Evolutionary conservation across 371 early-diverging fungal species (phyloP), one percentile per base, ranked within the genome.

Genomic region (Dinochytrium kinnereticum): DNA sequence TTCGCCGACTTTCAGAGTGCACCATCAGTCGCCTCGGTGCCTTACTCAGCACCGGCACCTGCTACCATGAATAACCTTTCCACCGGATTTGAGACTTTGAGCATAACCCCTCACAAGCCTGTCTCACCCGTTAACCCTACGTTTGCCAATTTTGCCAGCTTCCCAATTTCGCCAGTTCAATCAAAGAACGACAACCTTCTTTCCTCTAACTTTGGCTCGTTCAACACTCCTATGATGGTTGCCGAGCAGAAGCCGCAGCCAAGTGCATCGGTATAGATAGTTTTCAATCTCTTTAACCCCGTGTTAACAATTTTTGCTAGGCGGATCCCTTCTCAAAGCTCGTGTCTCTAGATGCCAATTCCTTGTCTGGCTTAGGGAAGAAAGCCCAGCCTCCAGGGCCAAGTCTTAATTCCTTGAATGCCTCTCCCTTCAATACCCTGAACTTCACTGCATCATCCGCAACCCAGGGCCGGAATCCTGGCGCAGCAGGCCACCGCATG

Each of bases 1-100:
- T 84, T 84, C 69, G 77, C 72, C 17, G 83, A 75, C 37, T 82
- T 83, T 70, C 80, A 83, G 64, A 40, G 72, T 34, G 75, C 82
- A n/a, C 73, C 76, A n/a, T 30, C 69, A 33, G 57, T 34, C 24
- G 19, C 71, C 21, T 53, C 33, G 57, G 2, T 30, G 26, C 13
- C n/a, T 51, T n/a, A 37, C 10, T 1, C 37, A 1, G 34, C 28
- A 39, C 66, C 49, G 49, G 33, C 55, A 1, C 38, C 21, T 34
- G 37, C 31, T 39, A 30, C 59, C 72, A 7, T 77, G 70, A 55
- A 70, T 69, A 36, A 51, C 72, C 1, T 61, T 53, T 0, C 76
- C 21, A 1, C 49, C 38, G 72, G 26, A 7, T 2, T 40, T n/a
- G n/a, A n/a, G n/a, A n/a, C n/a, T n/a, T n/a, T n/a, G n/a, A n/a